Base-by-base conservation (phyloP, 805 yeast genomes). In the Teunomyces panamensis region DNA sequence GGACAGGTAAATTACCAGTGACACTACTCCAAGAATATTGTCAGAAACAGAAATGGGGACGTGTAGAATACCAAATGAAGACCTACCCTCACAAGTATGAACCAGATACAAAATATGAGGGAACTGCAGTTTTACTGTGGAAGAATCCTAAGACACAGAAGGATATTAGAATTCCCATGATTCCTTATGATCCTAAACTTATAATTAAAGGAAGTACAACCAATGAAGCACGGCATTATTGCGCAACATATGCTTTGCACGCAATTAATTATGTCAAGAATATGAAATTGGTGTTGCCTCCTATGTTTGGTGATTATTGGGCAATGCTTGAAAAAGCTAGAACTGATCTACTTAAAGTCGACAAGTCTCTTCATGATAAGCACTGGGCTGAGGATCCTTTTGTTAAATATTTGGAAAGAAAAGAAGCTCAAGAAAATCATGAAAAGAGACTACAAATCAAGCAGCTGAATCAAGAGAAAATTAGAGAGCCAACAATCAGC, bases 1-100 rank as follows among this genome's bases (percentile, higher is more conserved):
- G 97, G 97, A 90, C 97, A 0, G 99, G 99, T 1, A 92, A 92
- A 58, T 72, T 92, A 11, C 98, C 99, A 0, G 89, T 87, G 2
- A 83, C 94, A 0, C 66, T 92, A 13, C 75, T 92, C 4, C 89
- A 89, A 58, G 99, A 92, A 59, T 85, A 83, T 53, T 87, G 94
- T 52, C 97, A 89, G 63, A 87, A 85, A 62, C 82, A 79, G 49
- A 89, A 89, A 65, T 92, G 99, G 99, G 85, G 84, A 49, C 85
- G 84, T 54, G 95, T 89, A 3, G 83, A 78, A 17, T 88, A 89
- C 55, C 91, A 87, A 43, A 84, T 85, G 87, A 24, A 24, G 10
- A 33, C 30, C 11, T 9, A 8, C 17, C 9, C 10, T 2, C 4
- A 3, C 7, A 76, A 68, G 39, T 61, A 66, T 52, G 50, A 54